Evolutionary conservation across 306 rosid species (phyloP).

Genomic region (Acmispon strigosus): DNA sequence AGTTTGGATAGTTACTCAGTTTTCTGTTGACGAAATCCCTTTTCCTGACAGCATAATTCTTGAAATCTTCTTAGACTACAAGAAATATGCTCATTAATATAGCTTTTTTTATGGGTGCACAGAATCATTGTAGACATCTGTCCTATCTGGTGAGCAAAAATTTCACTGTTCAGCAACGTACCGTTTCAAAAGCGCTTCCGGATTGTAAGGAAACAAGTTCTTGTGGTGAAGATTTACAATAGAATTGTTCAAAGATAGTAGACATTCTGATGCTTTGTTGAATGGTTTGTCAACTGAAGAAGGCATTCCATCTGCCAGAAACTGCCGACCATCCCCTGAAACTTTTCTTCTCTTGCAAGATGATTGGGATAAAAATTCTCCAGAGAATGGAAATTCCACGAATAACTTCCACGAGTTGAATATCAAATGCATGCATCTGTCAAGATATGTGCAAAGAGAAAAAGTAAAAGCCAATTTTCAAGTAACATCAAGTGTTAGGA

Average conservation of each 20-base stretch:
- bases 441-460: conserved; percentile 11
- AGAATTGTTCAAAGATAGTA: conserved; percentile 60
- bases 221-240: conserved; percentile 70
- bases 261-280: conserved; percentile 56
- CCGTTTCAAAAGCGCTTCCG: conserved; percentile 64
- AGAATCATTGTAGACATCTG: neutral
- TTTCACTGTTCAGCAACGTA: conserved; percentile 19
- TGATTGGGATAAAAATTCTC: conserved; percentile 30
- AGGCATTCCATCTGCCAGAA: conserved; percentile 16
- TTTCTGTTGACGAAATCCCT: neutral
- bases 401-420: conserved; percentile 55
- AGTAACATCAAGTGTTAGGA: neutral
- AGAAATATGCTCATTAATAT: conserved; percentile 16
- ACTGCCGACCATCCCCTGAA: conserved; percentile 16
- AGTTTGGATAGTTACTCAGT: conserved; percentile 7
- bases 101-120: neutral
- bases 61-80: conserved; percentile 60
- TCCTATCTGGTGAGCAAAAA: neutral
- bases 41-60: conserved; percentile 40
- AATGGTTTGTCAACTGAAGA: conserved; percentile 25
- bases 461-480: conserved; percentile 15
- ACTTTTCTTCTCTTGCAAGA: conserved; percentile 60
- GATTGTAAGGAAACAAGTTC: conserved; percentile 80
- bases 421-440: conserved; percentile 62
- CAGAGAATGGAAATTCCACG: conserved; percentile 41